These are phyloP conservation scores for Claviceps pusilla DNA, from an alignment of 2,329 filamentous ascomycete species.

Conservation along the genomic window DNA sequence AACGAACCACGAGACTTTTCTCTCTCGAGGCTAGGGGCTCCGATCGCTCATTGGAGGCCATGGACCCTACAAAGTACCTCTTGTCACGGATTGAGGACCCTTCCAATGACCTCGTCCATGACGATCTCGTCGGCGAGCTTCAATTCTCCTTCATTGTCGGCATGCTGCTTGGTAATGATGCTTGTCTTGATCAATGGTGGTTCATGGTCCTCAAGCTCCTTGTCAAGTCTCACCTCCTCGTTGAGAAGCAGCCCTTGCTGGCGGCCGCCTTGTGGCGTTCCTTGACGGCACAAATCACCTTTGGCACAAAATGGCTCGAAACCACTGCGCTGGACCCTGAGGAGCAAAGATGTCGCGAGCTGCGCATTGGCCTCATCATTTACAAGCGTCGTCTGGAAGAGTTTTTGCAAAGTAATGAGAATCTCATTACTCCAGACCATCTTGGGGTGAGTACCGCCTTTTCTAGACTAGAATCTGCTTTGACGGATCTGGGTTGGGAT, in stretches of 20 bases:
- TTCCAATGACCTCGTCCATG: slow-evolving; percentile 13
- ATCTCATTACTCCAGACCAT: slow-evolving; percentile 23
- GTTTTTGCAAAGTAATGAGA: slow-evolving; percentile 21
- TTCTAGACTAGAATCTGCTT: slow-evolving; percentile 17
- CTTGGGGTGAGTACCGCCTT: slow-evolving; percentile 33
- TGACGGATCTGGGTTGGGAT: slow-evolving; percentile 39
- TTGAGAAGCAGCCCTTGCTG: slow-evolving; percentile 27
- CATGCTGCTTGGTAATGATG: slow-evolving; percentile 40
- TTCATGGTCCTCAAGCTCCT: slow-evolving; percentile 36
- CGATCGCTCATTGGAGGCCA: slow-evolving; percentile 28
- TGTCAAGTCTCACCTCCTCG: slow-evolving; percentile 34
- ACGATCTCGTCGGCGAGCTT: slow-evolving; percentile 41
- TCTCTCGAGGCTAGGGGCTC: slow-evolving; percentile 22
- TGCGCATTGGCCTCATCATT: slow-evolving; percentile 34
- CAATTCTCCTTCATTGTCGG: slow-evolving; percentile 46
- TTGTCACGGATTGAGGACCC: slow-evolving; percentile 21
- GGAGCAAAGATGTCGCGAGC: slow-evolving; percentile 15
- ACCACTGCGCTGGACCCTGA: slow-evolving; percentile 27
- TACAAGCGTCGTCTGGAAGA: slow-evolving; percentile 42
- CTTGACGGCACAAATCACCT: slow-evolving; percentile 39
- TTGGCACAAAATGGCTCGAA: slow-evolving; percentile 34
- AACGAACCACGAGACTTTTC: slow-evolving; percentile 27
- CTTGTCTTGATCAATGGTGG: slow-evolving; percentile 49
- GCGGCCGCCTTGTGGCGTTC: slow-evolving; percentile 32
- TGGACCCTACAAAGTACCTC: slow-evolving; percentile 35